These are phyloP conservation scores for Colletotrichum trifolii DNA, from an alignment of 2,329 filamentous ascomycete genomes.

Conservation along the genomic window DNA sequence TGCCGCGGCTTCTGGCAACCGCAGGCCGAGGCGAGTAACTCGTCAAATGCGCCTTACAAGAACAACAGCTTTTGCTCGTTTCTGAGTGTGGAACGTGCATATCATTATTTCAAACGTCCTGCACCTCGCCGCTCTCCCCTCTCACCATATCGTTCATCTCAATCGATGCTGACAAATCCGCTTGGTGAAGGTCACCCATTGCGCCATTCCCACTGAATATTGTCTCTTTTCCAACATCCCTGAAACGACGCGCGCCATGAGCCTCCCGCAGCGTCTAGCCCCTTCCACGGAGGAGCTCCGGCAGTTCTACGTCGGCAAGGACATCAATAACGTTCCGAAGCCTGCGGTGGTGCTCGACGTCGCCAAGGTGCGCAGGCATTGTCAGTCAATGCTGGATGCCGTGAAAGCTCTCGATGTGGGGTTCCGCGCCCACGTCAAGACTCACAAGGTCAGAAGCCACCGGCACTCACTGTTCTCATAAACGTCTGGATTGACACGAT, in stretches of 20 bases:
- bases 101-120: too few relatives aligned
- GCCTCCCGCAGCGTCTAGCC: conserved; percentile 38
- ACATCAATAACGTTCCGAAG: conserved; percentile 54
- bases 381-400: conserved; percentile 65
- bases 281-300: conserved; percentile 32
- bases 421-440: conserved; percentile 74
- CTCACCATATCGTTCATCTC: accelerated
- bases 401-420: conserved; percentile 58
- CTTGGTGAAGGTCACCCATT: conserved; percentile 1
- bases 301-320: conserved; percentile 43
- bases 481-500: accelerated
- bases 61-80: neutral
- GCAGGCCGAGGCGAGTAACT: neutral
- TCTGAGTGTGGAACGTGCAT: too few relatives aligned
- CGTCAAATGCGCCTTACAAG: neutral
- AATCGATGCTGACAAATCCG: neutral
- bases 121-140: too few relatives aligned
- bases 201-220: neutral
- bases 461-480: accelerated
- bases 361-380: conserved; percentile 65
- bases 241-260: neutral
- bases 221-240: neutral
- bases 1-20: conserved; percentile 1
- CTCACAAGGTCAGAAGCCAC: conserved; percentile 64
- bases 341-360: conserved; percentile 68